Evolutionary conservation across 2,329 filamentous ascomycete genomes (phyloP), one percentile per base, ranked within the genome.

Genomic region (Trichoderma cornu-damae): DNA sequence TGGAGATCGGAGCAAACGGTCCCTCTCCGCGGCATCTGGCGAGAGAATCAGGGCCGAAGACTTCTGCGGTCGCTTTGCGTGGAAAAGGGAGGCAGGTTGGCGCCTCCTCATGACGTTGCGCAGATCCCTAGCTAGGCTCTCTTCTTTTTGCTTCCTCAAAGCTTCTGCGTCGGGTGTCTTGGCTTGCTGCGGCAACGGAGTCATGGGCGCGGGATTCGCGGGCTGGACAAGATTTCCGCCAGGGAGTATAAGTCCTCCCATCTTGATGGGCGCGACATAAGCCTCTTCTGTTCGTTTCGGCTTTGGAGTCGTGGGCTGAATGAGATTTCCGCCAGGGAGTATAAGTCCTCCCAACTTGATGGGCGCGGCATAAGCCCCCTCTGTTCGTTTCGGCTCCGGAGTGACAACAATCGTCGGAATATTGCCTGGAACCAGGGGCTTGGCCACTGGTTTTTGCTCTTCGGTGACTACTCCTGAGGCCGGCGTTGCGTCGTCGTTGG

Each of bases 211-310:
- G 30, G 46, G 53, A 22, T 52, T 57, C 30, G 32, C 40, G 34
- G 58, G 58, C 46, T 40, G 49, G 16, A 57, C 14, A n/a, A 40
- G 32, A 26, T 59, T 59, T 34, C 58, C 58, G 11, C 58, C 58
- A 38, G 58, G 58, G 47, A 59, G 46, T 16, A 59, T 26, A 18
- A 59, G 37, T n/a, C 58, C 58, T 37, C 58, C 58, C 47, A 59
- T 52, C 46, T 18, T 47, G 24, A 59, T 57, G 14, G 58, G 52
- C 18, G 58, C 53, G 37, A 57, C 51, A n/a, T 50, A 28, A 42
- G 57, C 44, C 43, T 48, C 20, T 26, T 56, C 54, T 20, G 26
- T 18, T n/a, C n/a, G n/a, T n/a, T n/a, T n/a, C n/a, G 58, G 38
- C 9, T 46, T 47, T 22, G 46, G 53, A 22, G 58, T 57, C 30